These are phyloP conservation scores for Xylariaceae sp. DNA, from an alignment of 2,329 filamentous ascomycete genomes.

Conservation along the genomic window DNA sequence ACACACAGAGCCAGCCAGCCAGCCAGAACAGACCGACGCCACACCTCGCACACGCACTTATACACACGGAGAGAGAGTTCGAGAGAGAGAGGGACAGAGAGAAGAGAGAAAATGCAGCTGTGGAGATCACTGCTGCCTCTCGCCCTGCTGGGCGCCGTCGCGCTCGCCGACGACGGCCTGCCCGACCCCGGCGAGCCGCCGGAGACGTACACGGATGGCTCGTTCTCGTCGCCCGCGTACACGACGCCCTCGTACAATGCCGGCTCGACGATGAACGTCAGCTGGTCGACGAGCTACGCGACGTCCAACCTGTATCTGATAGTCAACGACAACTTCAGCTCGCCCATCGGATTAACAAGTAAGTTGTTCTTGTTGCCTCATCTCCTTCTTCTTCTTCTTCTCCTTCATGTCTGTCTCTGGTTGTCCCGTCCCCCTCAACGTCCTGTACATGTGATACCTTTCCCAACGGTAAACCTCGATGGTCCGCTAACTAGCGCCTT, in stretches of 20 bases:
- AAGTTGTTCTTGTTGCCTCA: too few relatives aligned
- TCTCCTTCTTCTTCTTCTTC: too few relatives aligned
- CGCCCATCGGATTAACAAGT: constrained; percentile 15
- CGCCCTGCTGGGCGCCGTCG: constrained; percentile 7
- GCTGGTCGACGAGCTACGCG: constrained; percentile 15
- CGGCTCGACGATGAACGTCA: constrained; percentile 18
- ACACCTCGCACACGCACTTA: constrained; percentile 6
- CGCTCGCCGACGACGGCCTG: too few relatives aligned
- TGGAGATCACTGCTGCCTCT: constrained; percentile 4
- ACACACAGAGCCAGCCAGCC: too few relatives aligned
- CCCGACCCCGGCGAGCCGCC: constrained; percentile 14
- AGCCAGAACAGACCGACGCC: too few relatives aligned
- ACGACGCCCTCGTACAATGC: constrained; percentile 10
- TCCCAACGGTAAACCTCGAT: too few relatives aligned
- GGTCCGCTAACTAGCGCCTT: too few relatives aligned
- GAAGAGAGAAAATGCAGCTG: constrained; percentile 9
- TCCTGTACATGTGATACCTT: too few relatives aligned
- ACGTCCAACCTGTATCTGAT: constrained; percentile 19
- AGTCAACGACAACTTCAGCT: constrained; percentile 11
- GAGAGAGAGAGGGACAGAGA: too few relatives aligned
- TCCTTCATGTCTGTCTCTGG: too few relatives aligned
- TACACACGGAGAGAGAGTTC: too few relatives aligned
- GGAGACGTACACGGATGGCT: constrained; percentile 12
- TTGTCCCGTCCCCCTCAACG: too few relatives aligned
- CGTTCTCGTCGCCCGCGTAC: constrained; percentile 13